Evolutionary conservation across 805 yeast genomes (phyloP).

Genomic region (Myxozyma geophila): DNA sequence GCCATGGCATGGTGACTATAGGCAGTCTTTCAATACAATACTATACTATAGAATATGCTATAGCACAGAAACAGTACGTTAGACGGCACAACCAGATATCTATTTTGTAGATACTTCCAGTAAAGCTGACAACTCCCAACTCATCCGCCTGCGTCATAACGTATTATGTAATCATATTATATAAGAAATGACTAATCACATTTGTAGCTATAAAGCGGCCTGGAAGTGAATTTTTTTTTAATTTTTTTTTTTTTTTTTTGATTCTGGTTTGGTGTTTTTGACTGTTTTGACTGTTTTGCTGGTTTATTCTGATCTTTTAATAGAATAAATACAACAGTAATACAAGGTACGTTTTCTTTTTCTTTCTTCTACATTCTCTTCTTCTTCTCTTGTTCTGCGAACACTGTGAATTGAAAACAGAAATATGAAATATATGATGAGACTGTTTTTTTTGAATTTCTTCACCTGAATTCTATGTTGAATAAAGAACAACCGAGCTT

Average conservation of each 20-base stretch:
- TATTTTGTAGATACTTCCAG: not conserved
- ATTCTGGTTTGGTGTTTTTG: too few species aligned
- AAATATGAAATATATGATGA: slow-evolving; percentile 40
- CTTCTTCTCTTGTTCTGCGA: not conserved
- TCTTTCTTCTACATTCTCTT: not conserved
- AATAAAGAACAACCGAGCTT: slow-evolving; percentile 48
- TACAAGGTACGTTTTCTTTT: not conserved
- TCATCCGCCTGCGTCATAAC: too few species aligned
- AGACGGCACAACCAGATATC: too few species aligned
- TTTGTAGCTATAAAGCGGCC: too few species aligned
- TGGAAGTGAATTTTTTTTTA: too few species aligned
- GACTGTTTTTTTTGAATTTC: slow-evolving; percentile 47
- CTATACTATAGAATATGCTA: not conserved
- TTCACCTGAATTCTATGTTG: slow-evolving; percentile 48
- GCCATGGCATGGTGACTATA: slow-evolving; percentile 31
- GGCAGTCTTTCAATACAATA: not conserved
- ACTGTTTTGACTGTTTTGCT: too few species aligned
- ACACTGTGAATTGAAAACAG: not conserved
- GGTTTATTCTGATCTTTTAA: too few species aligned
- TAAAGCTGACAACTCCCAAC: too few species aligned
- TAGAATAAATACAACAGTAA: too few species aligned
- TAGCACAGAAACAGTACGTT: not conserved
- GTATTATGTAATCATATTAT: too few species aligned
- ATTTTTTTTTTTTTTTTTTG: too few species aligned
- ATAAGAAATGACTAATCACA: too few species aligned